Evolutionary conservation across 352 stramenopile species (phyloP).

Genomic region (Phytophthora hybrid): DNA sequence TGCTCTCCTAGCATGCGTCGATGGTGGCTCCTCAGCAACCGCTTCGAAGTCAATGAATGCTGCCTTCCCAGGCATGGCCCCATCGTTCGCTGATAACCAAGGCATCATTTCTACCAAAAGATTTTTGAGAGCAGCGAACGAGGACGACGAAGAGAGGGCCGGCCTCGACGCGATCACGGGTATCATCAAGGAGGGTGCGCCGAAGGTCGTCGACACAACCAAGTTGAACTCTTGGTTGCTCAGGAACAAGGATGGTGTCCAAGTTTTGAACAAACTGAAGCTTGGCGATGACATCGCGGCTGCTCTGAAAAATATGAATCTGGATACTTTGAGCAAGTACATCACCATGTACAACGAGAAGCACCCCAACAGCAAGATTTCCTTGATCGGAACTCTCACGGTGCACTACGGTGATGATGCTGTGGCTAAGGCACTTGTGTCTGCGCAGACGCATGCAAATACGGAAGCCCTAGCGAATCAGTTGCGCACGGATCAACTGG

Average conservation of each 20-base stretch:
- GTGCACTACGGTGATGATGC: background rate
- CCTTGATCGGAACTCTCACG: background rate
- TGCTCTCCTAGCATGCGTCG: too few species aligned
- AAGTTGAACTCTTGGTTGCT: background rate
- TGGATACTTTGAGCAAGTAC: background rate
- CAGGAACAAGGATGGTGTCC: background rate
- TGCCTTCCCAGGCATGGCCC: too few species aligned
- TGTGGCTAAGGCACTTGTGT: background rate
- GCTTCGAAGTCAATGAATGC: too few species aligned
- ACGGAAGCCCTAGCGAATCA: background rate
- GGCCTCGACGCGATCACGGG: background rate
- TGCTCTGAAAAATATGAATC: background rate
- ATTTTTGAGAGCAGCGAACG: background rate
- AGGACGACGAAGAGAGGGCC: background rate
- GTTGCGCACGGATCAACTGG: background rate
- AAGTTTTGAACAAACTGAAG: background rate
- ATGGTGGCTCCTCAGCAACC: too few species aligned
- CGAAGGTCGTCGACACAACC: background rate
- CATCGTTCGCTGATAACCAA: background rate
- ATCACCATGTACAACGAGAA: slow-evolving; percentile 1
- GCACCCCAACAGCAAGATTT: background rate
- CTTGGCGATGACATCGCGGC: background rate
- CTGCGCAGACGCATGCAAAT: background rate
- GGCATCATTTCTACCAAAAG: background rate
- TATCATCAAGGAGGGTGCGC: background rate